Evolutionary conservation across 345 rosid genomes (phyloP), one percentile per base, ranked within the genome.

Genomic region (Rhodamnia argentea): DNA sequence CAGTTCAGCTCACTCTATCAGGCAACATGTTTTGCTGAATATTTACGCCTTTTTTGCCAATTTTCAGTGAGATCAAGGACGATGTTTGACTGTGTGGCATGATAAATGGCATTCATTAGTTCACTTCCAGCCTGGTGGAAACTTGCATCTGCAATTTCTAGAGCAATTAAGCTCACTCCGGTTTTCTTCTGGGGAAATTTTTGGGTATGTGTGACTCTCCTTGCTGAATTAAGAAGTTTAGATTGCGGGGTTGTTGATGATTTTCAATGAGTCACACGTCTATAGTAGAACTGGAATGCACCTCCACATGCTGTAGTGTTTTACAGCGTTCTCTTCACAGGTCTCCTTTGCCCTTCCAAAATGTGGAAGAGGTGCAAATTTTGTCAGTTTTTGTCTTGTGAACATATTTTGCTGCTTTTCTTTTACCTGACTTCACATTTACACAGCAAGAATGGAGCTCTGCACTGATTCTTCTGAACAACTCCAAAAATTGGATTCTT

Each of bases 101-200:
- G 24, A 64, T 32, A 10, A 32, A 16, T 16, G 16, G 40, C 37
- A 64, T 64, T 64, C 44, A 32, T 64, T 64, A 16, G 40, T 62
- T 62, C 74, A 62, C 22, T 10, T 1, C 13, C 52, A 95, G 87
- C 98, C 98, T 13, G 82, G 93, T 32, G 96, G 96, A 82, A 87
- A 92, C 82, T 85, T 93, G 74, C 93, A 86, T 85, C 84, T 90
- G 88, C 86, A 94, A 86, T 95, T 84, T 85, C 97, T 6, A 93
- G 99, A 89, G 96, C 96, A 52, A 88, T 95, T 81, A 95, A 90
- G 91, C 93, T 96, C 89, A 90, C 93, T 51, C 98, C 98, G 1
- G 92, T 93, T 86, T 78, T 93, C 90, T 96, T 95, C 81, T 94
- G 99, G 98, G 99, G 98, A n/a, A 85, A 87, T 93, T 75, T 89